Conservation (phyloP, 177 flowering plant genomes). For the Telopea speciosissima region DNA sequence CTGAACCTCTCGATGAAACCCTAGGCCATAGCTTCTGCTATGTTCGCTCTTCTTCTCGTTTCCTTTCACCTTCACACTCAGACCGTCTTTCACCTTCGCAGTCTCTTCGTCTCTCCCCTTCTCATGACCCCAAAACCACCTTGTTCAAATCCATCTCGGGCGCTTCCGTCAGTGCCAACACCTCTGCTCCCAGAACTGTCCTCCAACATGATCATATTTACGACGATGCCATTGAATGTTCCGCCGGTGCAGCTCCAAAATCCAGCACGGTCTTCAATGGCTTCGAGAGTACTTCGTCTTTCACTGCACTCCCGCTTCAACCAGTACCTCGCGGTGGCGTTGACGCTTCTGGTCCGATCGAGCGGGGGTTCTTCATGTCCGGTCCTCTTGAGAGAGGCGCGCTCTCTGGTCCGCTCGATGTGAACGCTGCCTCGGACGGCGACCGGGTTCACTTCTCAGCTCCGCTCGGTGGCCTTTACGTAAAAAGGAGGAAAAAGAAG, state of each 20-base stretch:
- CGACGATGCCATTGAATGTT: slow-evolving; percentile 45
- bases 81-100: slow-evolving; percentile 72
- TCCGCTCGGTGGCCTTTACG: slow-evolving; percentile 58
- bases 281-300: slow-evolving; percentile 80
- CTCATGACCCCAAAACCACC: slow-evolving; percentile 49
- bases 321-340: slow-evolving; percentile 53
- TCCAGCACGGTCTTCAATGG: slow-evolving; percentile 38
- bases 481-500: slow-evolving; percentile 57
- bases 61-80: slow-evolving; percentile 63
- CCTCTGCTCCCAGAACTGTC: slow-evolving; percentile 68
- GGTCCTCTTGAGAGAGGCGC: slow-evolving; percentile 92
- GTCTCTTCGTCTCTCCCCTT: slow-evolving; percentile 55
- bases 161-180: slow-evolving; percentile 83
- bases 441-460: slow-evolving; percentile 79
- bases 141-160: slow-evolving; percentile 74
- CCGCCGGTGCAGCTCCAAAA: slow-evolving; percentile 4
- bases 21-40: slow-evolving; percentile 98
- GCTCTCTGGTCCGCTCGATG: slow-evolving; percentile 77
- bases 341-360: slow-evolving; percentile 39
- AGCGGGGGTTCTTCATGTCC: slow-evolving; percentile 79
- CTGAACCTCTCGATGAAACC: slow-evolving; percentile 79
- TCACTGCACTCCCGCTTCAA: slow-evolving; percentile 74
- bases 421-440: slow-evolving; percentile 18
- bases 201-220: slow-evolving; percentile 44
- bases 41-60: slow-evolving; percentile 72